These are phyloP conservation scores for Rhodotorula graminis DNA, from an alignment of 768 basidiomycete genomes.

Conservation along the genomic window DNA sequence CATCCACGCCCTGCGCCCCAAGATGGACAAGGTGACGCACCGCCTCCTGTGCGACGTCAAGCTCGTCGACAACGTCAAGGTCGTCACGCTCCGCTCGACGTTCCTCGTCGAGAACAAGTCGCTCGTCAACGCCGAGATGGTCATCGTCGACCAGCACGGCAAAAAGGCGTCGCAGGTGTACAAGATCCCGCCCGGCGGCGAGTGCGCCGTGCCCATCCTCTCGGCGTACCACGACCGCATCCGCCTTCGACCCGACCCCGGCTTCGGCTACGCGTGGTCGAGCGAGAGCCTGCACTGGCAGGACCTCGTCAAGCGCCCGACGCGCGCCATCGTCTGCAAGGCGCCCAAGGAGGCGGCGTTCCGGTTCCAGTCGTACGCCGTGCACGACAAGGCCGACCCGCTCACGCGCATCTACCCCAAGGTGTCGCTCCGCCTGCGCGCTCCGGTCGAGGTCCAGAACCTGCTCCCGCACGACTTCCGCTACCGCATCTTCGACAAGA, in stretches of 20 bases:
- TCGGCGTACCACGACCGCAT: constrained; percentile 75
- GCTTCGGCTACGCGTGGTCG: constrained; percentile 95
- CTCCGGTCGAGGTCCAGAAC: constrained; percentile 93
- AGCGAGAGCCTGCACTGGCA: constrained; percentile 74
- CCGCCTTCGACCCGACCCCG: constrained; percentile 86
- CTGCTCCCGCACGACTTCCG: constrained; percentile 87
- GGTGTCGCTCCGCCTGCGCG: constrained; percentile 76
- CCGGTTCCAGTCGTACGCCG: constrained; percentile 86
- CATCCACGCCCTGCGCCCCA: constrained; percentile 76
- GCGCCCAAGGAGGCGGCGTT: constrained; percentile 82
- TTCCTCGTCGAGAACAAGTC: constrained; percentile 87
- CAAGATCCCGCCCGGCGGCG: constrained; percentile 81
- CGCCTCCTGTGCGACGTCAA: constrained; percentile 83
- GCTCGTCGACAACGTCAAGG: constrained; percentile 85
- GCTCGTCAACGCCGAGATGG: constrained; percentile 84
- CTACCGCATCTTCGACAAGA: constrained; percentile 95
- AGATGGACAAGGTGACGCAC: constrained; percentile 64
- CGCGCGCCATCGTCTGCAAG: constrained; percentile 75
- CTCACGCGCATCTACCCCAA: constrained; percentile 66
- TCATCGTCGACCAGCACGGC: constrained; percentile 76
- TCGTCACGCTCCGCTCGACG: constrained; percentile 87
- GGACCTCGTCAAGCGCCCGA: constrained; percentile 65
- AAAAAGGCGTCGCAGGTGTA: constrained; percentile 74
- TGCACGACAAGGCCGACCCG: constrained; percentile 63
- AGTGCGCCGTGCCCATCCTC: constrained; percentile 84